A percentile compares a stretch with the other conserved stretches of the same genome.
Evolutionary conservation across 257 asterid genomes (phyloP).

Genomic region (Salvia rosmarinus): DNA sequence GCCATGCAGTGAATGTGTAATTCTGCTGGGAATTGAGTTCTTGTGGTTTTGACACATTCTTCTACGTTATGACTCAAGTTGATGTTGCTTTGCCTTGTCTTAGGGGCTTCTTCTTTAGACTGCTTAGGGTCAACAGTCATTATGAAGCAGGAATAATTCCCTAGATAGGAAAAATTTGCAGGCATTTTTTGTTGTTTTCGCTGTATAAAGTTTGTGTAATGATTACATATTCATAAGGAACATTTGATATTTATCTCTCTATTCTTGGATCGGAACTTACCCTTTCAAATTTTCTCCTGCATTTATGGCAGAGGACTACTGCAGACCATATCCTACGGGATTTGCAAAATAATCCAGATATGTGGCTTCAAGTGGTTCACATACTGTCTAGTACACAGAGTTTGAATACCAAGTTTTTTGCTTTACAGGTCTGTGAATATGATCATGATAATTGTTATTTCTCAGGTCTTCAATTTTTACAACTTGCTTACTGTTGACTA

Average conservation of each 20-base stretch:
- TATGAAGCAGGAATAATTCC: no score
- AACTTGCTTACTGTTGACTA: conserved; percentile 10
- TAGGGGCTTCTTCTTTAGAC: no score
- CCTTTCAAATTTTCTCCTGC: conserved; percentile 7
- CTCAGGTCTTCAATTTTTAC: conserved; percentile 17
- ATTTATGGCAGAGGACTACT: conserved; percentile 69
- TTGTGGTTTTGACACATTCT: neutral
- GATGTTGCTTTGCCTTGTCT: neutral
- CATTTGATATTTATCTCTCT: neutral
- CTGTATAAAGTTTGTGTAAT: neutral
- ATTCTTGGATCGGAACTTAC: neutral
- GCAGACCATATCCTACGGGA: conserved; percentile 95
- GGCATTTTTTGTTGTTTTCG: neutral
- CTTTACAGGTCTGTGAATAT: conserved; percentile 77
- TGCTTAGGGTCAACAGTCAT: no score
- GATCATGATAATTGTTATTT: conserved; percentile 5
- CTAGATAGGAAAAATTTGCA: no score
- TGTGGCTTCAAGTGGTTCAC: conserved; percentile 99
- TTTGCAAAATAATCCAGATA: conserved; percentile 88
- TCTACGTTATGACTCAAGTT: neutral
- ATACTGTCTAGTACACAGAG: conserved; percentile 77
- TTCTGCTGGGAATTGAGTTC: neutral
- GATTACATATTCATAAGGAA: neutral
- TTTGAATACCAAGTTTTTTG: conserved; percentile 86
- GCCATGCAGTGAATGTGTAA: neutral